These are phyloP conservation scores for Vigna trinervia DNA, from an alignment of 306 rosid species.

Conservation along the genomic window DNA sequence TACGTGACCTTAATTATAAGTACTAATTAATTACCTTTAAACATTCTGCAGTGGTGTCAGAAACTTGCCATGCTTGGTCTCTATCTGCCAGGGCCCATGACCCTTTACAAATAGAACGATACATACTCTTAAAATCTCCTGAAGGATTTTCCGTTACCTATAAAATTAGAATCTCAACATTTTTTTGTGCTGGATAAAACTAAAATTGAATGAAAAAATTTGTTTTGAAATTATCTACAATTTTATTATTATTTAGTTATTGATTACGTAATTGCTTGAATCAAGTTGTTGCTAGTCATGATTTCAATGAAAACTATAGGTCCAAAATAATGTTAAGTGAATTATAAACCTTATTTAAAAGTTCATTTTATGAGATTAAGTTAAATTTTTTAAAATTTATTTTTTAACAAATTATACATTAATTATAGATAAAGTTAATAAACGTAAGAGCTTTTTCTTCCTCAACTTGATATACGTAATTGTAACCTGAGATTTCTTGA, in stretches of 20 bases:
- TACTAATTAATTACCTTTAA: conserved; percentile 51
- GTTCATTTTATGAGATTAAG: too few species aligned
- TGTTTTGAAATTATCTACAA: too few species aligned
- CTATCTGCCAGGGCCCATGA: conserved; percentile 73
- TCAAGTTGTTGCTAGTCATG: neutral
- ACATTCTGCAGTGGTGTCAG: conserved; percentile 73
- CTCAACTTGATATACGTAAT: too few species aligned
- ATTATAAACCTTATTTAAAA: too few species aligned
- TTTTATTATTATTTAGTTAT: neutral
- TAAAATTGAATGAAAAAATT: neutral
- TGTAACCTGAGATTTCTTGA: neutral
- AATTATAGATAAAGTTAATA: too few species aligned
- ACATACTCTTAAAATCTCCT: conserved; percentile 43
- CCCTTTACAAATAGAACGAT: conserved; percentile 71
- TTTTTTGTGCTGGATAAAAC: neutral
- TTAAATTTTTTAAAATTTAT: too few species aligned
- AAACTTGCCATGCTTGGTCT: conserved; percentile 84
- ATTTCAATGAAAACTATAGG: too few species aligned
- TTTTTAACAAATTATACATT: too few species aligned
- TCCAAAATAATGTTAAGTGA: too few species aligned
- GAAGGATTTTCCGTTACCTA: conserved; percentile 56
- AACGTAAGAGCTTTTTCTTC: too few species aligned
- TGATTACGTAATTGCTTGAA: neutral
- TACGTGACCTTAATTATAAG: neutral
- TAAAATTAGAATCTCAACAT: neutral